A percentile compares a stretch with the other conserved stretches of the same genome.
These are phyloP conservation scores for Boletus vinaceobasis DNA, from an alignment of 768 basidiomycete genomes.

Conservation along the genomic window DNA sequence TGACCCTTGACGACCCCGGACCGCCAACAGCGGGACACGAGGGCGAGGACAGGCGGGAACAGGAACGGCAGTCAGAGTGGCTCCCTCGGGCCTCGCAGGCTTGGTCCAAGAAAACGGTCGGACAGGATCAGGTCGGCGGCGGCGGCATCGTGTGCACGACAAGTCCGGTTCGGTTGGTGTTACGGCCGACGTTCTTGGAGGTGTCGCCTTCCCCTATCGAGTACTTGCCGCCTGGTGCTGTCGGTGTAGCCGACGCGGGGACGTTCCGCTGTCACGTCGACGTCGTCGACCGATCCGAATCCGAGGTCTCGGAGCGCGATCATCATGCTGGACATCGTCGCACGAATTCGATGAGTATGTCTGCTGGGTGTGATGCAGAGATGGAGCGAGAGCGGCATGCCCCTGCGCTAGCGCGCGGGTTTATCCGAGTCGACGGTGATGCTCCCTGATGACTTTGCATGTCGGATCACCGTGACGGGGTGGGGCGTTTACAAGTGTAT, in stretches of 20 bases:
- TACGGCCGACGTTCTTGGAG: conserved; percentile 16
- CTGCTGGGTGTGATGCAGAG: not conserved
- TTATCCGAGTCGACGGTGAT: not conserved
- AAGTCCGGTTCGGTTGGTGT: not conserved
- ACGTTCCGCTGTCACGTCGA: not conserved
- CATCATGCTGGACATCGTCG: not conserved
- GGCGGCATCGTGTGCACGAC: not conserved
- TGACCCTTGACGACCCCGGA: not conserved
- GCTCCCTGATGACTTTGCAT: not conserved
- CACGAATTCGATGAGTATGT: not conserved
- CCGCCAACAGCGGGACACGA: not conserved
- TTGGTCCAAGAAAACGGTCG: not conserved
- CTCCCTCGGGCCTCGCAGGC: too few relatives aligned
- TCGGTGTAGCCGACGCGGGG: not conserved
- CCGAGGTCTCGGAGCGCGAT: not conserved
- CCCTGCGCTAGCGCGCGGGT: not conserved
- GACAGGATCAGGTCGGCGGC: not conserved
- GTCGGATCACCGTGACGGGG: not conserved
- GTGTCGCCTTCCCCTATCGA: conserved; percentile 22
- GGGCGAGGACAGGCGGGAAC: not conserved
- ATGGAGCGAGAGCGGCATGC: not conserved
- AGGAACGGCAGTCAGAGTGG: not conserved
- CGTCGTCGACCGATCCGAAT: not conserved
- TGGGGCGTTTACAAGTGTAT: not conserved
- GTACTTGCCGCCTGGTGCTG: not conserved